Evolutionary conservation across 345 rosid genomes (phyloP).

Genomic region (Citrus sinensis): DNA sequence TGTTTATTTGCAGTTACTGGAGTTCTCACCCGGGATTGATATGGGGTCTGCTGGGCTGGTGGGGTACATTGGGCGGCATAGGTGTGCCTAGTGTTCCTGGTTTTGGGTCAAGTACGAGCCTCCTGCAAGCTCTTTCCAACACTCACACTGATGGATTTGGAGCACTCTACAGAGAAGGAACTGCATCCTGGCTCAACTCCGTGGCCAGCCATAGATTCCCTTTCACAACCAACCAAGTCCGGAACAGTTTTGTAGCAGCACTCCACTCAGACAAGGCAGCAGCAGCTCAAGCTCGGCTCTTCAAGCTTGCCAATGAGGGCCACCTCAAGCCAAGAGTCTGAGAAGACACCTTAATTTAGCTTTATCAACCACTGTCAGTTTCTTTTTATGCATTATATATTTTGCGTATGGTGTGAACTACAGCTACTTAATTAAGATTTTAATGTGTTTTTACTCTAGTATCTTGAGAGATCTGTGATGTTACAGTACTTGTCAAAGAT

Average conservation of each 20-base stretch:
- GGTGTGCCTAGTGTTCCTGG: conserved; percentile 57
- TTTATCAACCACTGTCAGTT: background rate
- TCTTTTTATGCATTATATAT: background rate
- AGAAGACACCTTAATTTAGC: conserved; percentile 7
- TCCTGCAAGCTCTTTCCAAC: conserved; percentile 86
- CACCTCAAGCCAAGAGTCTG: conserved; percentile 52
- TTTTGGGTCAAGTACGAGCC: conserved; percentile 54
- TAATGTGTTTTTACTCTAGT: background rate
- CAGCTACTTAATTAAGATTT: background rate
- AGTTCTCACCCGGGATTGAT: conserved; percentile 73
- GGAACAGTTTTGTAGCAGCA: conserved; percentile 55
- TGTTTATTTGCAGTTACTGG: conserved; percentile 68
- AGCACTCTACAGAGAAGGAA: conserved; percentile 81
- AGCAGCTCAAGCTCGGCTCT: conserved; percentile 67
- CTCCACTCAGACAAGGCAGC: conserved; percentile 70
- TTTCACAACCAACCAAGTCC: conserved; percentile 70
- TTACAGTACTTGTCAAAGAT: background rate
- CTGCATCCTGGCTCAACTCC: conserved; percentile 90
- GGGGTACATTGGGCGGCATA: conserved; percentile 72
- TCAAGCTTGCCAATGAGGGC: conserved; percentile 92
- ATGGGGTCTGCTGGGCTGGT: conserved; percentile 89
- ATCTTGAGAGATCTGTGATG: conserved; percentile 3
- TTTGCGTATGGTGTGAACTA: background rate
- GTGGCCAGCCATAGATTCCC: conserved; percentile 67
- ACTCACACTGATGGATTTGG: conserved; percentile 63